phyloP scores from a whole-genome alignment of 116 monocot genomes.

The Dioscorea cayenensis region DNA sequence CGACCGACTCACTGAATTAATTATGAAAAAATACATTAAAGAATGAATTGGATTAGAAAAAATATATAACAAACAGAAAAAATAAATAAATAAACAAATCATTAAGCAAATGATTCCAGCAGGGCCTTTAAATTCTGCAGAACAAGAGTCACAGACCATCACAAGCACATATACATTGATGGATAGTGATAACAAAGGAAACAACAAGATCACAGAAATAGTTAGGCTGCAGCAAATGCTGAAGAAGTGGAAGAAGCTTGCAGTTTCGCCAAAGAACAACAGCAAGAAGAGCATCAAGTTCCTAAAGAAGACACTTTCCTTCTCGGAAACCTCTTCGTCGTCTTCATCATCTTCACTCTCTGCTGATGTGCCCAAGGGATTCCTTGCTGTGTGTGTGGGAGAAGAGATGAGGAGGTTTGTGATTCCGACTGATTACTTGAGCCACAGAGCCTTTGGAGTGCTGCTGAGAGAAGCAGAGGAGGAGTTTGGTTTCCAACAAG shows the following conservation, averaged over 20 bases:
- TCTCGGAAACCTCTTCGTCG: conserved; percentile 18
- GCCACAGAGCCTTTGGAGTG: conserved; percentile 32
- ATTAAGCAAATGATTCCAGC: neutral
- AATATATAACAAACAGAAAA: too few relatives aligned
- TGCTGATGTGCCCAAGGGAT: conserved; percentile 32
- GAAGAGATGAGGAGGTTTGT: conserved; percentile 40
- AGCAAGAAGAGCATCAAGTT: conserved; percentile 39
- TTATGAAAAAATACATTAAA: too few relatives aligned
- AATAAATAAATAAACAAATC: too few relatives aligned
- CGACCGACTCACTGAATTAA: too few relatives aligned
- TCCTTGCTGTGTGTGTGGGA: conserved; percentile 33
- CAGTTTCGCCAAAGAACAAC: conserved; percentile 37
- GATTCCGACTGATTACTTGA: conserved; percentile 35
- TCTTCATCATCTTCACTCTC: conserved; percentile 5
- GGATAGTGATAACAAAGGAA: conserved; percentile 21
- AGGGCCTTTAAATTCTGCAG: conserved; percentile 3
- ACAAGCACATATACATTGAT: neutral
- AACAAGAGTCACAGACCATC: neutral
- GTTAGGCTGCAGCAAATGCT: conserved; percentile 61
- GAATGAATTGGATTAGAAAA: too few relatives aligned
- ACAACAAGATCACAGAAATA: conserved; percentile 65
- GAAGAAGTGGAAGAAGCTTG: conserved; percentile 71
- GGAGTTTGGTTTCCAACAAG: conserved; percentile 53
- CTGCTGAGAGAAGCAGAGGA: conserved; percentile 50
- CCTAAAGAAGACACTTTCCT: conserved; percentile 58